Evolutionary conservation across 306 rosid genomes (phyloP).

Genomic region (Sechiopsis laciniata): DNA sequence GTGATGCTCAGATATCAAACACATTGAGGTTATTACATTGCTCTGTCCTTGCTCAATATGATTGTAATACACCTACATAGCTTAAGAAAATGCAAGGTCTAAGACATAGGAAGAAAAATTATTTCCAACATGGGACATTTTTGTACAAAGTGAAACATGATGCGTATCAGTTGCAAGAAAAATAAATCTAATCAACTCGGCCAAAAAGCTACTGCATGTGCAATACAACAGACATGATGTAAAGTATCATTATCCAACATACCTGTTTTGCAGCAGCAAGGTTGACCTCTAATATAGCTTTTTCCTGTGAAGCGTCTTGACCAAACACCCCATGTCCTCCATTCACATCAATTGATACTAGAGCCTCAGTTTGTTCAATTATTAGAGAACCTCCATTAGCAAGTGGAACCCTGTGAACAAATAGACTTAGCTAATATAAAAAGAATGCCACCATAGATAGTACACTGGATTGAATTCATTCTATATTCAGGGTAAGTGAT

Average conservation of each 20-base stretch:
- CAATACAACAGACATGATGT: slow-evolving; percentile 21
- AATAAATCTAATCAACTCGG: slow-evolving; percentile 17
- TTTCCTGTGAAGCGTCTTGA: slow-evolving; percentile 69
- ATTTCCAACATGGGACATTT: background rate
- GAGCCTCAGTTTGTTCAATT: slow-evolving; percentile 97
- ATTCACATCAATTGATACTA: slow-evolving; percentile 93
- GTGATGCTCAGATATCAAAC: background rate
- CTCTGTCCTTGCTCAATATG: background rate
- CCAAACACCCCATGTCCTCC: slow-evolving; percentile 95
- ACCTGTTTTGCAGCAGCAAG: slow-evolving; percentile 92
- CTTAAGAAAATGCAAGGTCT: background rate
- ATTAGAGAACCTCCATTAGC: slow-evolving; percentile 85
- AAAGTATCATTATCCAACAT: slow-evolving; percentile 13
- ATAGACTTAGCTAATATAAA: slow-evolving; percentile 24
- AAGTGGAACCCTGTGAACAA: slow-evolving; percentile 70
- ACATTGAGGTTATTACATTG: background rate
- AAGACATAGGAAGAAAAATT: background rate
- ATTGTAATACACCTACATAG: background rate
- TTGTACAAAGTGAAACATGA: background rate
- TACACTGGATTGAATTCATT: background rate
- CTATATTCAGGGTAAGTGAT: background rate
- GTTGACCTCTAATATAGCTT: slow-evolving; percentile 88
- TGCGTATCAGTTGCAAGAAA: background rate
- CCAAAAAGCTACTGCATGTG: slow-evolving; percentile 15
- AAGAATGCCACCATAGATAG: slow-evolving; percentile 1